These are phyloP conservation scores for Blastobotrys capitulatus DNA, from an alignment of 1,139 yeast species.

Conservation along the genomic window DNA sequence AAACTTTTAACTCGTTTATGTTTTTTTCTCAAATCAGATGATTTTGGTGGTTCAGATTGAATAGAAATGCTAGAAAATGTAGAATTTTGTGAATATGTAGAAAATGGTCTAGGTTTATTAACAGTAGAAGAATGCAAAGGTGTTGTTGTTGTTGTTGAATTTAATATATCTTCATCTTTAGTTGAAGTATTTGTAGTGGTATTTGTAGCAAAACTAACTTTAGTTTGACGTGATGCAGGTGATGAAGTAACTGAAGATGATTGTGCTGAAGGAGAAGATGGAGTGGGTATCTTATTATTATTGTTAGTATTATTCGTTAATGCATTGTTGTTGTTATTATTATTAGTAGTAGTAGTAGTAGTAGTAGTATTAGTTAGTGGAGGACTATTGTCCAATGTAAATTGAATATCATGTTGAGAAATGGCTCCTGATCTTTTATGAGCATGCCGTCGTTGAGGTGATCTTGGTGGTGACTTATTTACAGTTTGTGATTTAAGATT, in stretches of 20 bases:
- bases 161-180: background rate
- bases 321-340: background rate
- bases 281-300: background rate
- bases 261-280: constrained; percentile 3
- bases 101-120: constrained; percentile 8
- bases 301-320: background rate
- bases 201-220: constrained; percentile 8
- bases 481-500: background rate
- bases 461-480: constrained; percentile 7
- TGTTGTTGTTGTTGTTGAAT: background rate
- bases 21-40: background rate
- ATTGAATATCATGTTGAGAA: constrained; percentile 15
- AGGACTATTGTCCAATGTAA: constrained; percentile 5
- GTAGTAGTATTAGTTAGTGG: constrained; percentile 10
- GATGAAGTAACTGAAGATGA: constrained; percentile 3
- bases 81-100: background rate
- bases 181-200: constrained; percentile 1
- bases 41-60: constrained; percentile 9
- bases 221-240: constrained; percentile 2
- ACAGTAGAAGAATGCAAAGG: background rate
- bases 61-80: constrained; percentile 7
- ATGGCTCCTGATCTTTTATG: constrained; percentile 17
- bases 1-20: constrained; percentile 21
- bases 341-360: background rate
- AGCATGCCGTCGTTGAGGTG: constrained; percentile 17